phyloP scores from a whole-genome alignment of 2,329 filamentous ascomycete species.

The Pleomassaria siparia region DNA sequence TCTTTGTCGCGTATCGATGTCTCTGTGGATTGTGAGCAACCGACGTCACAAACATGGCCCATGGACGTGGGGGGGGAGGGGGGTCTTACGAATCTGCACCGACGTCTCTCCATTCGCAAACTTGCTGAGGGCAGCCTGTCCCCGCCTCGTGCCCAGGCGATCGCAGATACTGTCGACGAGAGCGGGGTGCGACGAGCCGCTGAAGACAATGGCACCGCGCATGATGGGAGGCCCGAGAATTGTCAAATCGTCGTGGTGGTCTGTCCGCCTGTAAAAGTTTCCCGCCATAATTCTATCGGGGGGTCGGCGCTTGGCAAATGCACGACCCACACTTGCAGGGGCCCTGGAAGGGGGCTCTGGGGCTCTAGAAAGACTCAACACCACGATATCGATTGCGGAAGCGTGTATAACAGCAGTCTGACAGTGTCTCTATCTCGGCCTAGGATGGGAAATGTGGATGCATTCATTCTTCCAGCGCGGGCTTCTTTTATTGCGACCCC shows the following conservation, averaged over 20 bases:
- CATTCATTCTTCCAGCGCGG: neutral
- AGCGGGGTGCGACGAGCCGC: conserved; percentile 64
- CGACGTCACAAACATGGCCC: conserved; percentile 7
- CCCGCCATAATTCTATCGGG: conserved; percentile 1
- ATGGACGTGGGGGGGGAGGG: conserved; percentile 6
- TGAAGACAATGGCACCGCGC: conserved; percentile 69
- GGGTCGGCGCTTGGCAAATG: neutral
- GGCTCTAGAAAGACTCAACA: neutral
- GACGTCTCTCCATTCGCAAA: conserved; percentile 72
- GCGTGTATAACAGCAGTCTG: neutral
- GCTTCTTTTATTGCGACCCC: neutral
- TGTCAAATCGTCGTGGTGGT: conserved; percentile 15
- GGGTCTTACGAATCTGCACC: conserved; percentile 61
- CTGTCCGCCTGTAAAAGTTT: neutral
- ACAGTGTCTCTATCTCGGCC: neutral
- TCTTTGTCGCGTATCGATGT: conserved; percentile 89
- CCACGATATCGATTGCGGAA: neutral
- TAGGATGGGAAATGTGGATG: neutral
- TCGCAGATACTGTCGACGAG: conserved; percentile 68
- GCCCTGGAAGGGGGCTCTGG: neutral
- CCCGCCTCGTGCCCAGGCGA: conserved; percentile 61
- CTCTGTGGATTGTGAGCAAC: conserved; percentile 36
- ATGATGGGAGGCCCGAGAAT: conserved; percentile 50
- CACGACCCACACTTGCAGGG: neutral
- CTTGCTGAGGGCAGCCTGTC: conserved; percentile 63